These are phyloP conservation scores for Calonectria pseudoreteaudii DNA, from an alignment of 2,329 filamentous ascomycete genomes.

Conservation along the genomic window DNA sequence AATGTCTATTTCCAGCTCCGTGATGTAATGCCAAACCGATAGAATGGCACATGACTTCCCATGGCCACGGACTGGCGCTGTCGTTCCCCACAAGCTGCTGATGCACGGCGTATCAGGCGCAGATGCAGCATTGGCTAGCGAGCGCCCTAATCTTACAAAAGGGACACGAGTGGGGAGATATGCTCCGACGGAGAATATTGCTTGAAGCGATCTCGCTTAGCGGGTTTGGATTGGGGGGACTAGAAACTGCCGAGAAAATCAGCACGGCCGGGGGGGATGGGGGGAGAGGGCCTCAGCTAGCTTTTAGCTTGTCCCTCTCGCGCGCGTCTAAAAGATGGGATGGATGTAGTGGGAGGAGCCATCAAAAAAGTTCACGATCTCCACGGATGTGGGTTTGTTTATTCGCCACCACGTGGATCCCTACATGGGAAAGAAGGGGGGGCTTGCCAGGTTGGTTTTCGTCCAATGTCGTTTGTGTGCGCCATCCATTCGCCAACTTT, in stretches of 20 bases:
- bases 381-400: not conserved
- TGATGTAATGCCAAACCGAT: not conserved
- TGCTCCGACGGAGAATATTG: not conserved
- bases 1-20: not conserved
- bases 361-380: not conserved
- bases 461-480: not conserved
- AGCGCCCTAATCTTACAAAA: not conserved
- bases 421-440: not conserved
- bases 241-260: not conserved
- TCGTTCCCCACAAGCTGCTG: not conserved
- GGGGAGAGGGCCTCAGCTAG: not conserved
- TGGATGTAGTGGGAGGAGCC: not conserved
- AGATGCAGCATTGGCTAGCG: not conserved
- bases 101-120: slow-evolving; percentile 5
- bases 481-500: not conserved
- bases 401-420: not conserved
- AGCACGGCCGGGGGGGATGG: no score
- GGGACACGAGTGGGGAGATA: not conserved
- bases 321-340: no score
- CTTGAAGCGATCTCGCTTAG: not conserved
- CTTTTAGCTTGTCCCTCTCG: no score
- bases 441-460: not conserved
- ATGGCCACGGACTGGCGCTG: not conserved
- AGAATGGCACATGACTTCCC: not conserved
- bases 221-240: not conserved